Evolutionary conservation across 1,284 basidiomycete genomes (phyloP), one percentile per base, ranked within the genome.

Genomic region (Pterulicium gracile): DNA sequence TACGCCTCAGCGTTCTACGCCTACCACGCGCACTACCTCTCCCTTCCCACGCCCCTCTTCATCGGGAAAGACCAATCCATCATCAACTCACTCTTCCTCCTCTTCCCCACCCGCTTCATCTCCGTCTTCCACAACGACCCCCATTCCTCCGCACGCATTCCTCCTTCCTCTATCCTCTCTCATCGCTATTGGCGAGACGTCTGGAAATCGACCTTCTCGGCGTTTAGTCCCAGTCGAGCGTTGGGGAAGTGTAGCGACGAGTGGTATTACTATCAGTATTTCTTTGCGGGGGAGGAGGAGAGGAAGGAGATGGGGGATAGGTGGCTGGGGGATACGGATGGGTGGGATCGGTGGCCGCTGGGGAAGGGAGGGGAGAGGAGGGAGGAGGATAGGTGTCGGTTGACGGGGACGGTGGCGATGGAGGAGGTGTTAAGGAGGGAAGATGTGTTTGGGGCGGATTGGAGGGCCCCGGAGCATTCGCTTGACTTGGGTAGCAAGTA

Each of bases 21-120:
- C 0, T 72, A 72, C 49, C 74, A 76, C 54, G 61, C 75, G 56
- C 50, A 66, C 47, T 77, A 73, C 55, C 61, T 70, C 34, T 52
- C 56, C 1, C 61, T 70, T 32, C 51, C 56, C 1, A 32, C 7
- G 27, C n/a, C 27, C 27, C 51, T 65, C 21, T 77, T 77, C 52
- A 70, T 75, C 14, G 74, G 75, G 3, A 74, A 75, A 55, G 75
- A 77, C 56, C 70, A 76, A 52, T 68, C 68, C 0, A 51, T 77
- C 21, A 67, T 75, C 51, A 77, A 76, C 51, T 55, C 70, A 1
- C 58, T 77, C 42, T 56, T 75, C 49, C 55, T 76, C 21, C 64
- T 74, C 21, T 67, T 65, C 55, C 69, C 75, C 1, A 55, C 61
- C 3, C 67, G 67, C 17, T 60, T 77, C 52, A 56, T 73, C 17